These are phyloP conservation scores for Diaporthe batatas DNA, from an alignment of 2,329 filamentous ascomycete species.

Conservation along the genomic window DNA sequence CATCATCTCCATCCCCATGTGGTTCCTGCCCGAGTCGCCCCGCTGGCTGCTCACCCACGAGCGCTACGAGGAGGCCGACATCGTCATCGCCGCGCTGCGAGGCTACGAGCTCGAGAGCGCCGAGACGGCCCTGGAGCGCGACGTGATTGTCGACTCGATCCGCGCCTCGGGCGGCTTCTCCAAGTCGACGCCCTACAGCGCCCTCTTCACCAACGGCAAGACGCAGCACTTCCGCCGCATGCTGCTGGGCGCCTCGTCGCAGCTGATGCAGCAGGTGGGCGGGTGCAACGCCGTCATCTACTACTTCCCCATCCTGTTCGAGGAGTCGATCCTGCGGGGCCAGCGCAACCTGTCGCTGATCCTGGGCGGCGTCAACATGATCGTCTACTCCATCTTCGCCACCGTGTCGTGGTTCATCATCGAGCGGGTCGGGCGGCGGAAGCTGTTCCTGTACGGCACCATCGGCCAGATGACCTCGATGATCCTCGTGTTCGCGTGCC, in stretches of 20 bases:
- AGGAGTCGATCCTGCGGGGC: conserved; percentile 55
- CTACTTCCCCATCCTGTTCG: conserved; percentile 72
- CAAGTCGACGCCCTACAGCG: conserved; percentile 63
- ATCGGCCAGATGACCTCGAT: conserved; percentile 72
- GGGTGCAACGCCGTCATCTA: conserved; percentile 72
- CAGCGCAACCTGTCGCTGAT: conserved; percentile 63
- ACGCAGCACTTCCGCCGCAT: conserved; percentile 76
- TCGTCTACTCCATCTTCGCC: conserved; percentile 73
- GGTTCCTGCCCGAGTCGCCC: conserved; percentile 57
- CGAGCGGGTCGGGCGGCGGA: conserved; percentile 68
- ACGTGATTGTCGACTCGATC: conserved; percentile 74
- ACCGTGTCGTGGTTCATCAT: conserved; percentile 65
- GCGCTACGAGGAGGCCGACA: conserved; percentile 53
- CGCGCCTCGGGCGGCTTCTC: conserved; percentile 63
- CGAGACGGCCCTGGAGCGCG: conserved; percentile 70
- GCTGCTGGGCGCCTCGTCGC: conserved; percentile 69
- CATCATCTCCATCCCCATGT: conserved; percentile 51
- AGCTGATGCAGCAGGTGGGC: conserved; percentile 73
- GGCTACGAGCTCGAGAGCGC: conserved; percentile 63
- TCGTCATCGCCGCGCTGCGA: conserved; percentile 53
- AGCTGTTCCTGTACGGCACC: conserved; percentile 74
- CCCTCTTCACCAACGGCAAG: conserved; percentile 72
- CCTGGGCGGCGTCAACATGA: conserved; percentile 67
- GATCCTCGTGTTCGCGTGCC: conserved; percentile 60
- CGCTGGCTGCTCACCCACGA: conserved; percentile 56